Evolutionary conservation across 2,329 filamentous ascomycete species (phyloP), one percentile per base, ranked within the genome.

Genomic region (Pseudocercospora fijiensis): DNA sequence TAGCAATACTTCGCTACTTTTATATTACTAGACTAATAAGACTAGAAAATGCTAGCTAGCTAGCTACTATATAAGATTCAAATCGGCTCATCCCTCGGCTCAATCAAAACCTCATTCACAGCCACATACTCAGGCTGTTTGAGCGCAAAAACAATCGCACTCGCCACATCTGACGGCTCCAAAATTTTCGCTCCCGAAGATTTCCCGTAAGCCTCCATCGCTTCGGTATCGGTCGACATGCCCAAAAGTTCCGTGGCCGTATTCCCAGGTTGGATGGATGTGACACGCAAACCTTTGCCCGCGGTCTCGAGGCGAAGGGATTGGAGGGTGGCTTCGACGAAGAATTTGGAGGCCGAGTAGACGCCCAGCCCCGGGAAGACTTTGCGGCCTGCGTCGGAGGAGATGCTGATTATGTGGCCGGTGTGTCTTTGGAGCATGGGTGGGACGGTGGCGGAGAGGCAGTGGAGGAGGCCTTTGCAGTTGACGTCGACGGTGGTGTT

Each of bases 301-400:
- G 88, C 90, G 0, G 90, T 93, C 81, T 94, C 90, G 7, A 93
- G 78, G 8, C 90, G 86, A 68, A 94, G 77, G 30, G 82, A 82
- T 76, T 93, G 90, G n/a, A 94, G 81, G 0, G 90, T 90, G 0
- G 89, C 90, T 75, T 94, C 90, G 60, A 94, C 89, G 74, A 94
- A 94, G 83, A 93, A 92, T 75, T 94, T 94, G 77, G 86, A 89
- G 26, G 89, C 90, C 0, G 89, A 91, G 81, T 94, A 94, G 37
- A 94, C 90, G 58, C 90, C 90, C 11, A 93, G 79, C 0, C 90
- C 90, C 0, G 90, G 89, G 79, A 93, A 93, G 7, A 92, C 89
- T 76, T 92, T 92, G 61, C 90, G 86, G 0, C 90, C 90, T 1
- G 90, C 90, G 67, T 93, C 90, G 0, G 90, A 93, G 0, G 90